Base-by-base conservation (phyloP, 1,139 yeast species). In the Yamadazyma oceani region DNA sequence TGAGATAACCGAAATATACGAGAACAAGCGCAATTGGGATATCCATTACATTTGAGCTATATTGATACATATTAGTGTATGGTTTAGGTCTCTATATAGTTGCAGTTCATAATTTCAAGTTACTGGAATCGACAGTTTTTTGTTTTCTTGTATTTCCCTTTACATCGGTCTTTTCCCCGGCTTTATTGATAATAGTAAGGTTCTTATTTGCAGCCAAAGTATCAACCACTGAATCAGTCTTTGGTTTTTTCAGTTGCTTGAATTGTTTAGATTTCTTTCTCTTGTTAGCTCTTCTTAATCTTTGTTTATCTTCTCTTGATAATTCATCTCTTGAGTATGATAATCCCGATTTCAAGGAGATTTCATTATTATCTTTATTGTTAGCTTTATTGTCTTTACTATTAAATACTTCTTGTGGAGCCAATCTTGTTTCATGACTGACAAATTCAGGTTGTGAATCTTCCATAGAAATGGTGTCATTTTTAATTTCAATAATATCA, bases 381-480 rank as follows among this genome's bases (percentile, higher is more conserved):
- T 27, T 27, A 33, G 59, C 57, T 26, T 73, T 70, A 35, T 72
- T 75, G 40, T 64, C 73, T 43, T 67, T 71, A 19, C 73, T 74
- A 54, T 73, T 78, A 63, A 84, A 92, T n/a, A 92, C 73, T 64
- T 92, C 98, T 64, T 92, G 98, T 29, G 98, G 98, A 2, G 98
- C 98, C 52, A 92, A 72, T 36, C 85, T 77, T n/a, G 83, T 69
- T 19, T 82, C 87, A 24, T 78, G 66, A 2, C 94, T 78, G 64
- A 86, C 74, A 31, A 90, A 82, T 39, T 87, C 71, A 33, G 98
- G 98, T 63, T 90, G 97, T 1, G 97, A 94, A 55, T 92, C 98
- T 64, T 92, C 98, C 96, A 90, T 87, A 5, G 83, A 58, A 37
- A 92, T 83, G 2, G 96, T 77, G 2, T 96, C 82, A 39, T 65